phyloP scores from a whole-genome alignment of 2,329 filamentous ascomycete species.

The Phialophora tarda region DNA sequence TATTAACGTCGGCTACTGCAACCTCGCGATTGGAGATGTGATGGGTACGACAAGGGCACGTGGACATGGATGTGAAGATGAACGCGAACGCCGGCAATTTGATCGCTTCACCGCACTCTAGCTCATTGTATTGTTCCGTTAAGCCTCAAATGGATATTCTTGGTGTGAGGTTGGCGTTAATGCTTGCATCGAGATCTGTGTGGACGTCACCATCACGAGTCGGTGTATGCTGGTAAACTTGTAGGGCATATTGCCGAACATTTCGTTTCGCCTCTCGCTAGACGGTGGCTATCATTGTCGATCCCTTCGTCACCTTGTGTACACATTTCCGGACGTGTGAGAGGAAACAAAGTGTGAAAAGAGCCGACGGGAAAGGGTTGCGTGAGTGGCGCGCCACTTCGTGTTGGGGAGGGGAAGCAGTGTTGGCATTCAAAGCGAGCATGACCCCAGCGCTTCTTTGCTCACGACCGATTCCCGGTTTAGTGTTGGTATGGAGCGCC shows the following conservation, averaged over 20 bases:
- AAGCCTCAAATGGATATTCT: not conserved
- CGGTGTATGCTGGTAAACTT: not conserved
- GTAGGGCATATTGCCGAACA: constrained; percentile 4
- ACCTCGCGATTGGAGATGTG: not conserved
- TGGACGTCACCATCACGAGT: not conserved
- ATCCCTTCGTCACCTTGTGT: constrained; percentile 16
- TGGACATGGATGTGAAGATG: not conserved
- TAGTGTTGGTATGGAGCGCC: not conserved
- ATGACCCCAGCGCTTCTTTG: not conserved
- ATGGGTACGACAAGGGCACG: not conserved
- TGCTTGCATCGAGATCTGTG: not conserved
- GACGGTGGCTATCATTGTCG: constrained; percentile 15
- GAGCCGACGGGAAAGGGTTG: constrained; percentile 5
- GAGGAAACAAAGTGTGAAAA: not conserved
- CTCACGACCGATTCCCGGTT: not conserved
- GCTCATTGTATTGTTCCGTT: not conserved
- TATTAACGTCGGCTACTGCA: not conserved
- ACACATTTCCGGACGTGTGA: not conserved
- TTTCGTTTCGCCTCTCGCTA: constrained; percentile 15
- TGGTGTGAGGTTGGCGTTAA: not conserved
- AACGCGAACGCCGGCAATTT: not conserved
- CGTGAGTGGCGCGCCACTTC: constrained; percentile 14
- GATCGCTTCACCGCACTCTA: not conserved
- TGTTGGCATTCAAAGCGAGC: constrained; percentile 9
- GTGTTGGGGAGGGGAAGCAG: constrained; percentile 12